Evolutionary conservation across 305 asterid genomes (phyloP).

Genomic region (Ajuga reptans): DNA sequence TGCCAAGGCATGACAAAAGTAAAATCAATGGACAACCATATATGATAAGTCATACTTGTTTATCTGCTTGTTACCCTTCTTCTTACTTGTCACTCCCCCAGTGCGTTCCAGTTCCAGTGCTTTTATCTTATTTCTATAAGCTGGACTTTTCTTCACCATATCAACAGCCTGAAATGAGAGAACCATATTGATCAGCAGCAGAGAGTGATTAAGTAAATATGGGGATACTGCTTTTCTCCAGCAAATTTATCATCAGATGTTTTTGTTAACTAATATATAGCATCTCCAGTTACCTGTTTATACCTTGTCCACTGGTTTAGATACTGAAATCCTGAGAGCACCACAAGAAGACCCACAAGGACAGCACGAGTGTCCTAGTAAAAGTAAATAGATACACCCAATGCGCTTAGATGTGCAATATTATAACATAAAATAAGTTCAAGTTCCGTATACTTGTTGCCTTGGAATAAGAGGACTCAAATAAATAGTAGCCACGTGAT

Average conservation of each 20-base stretch:
- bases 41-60: conserved; percentile 49
- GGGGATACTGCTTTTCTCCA: conserved; percentile 7
- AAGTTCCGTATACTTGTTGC: background rate
- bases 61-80: conserved; percentile 67
- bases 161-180: conserved; percentile 67
- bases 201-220: conserved; percentile 12
- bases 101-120: conserved; percentile 89
- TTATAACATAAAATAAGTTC: background rate
- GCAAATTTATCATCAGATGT: conserved; percentile 1
- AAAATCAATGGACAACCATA: conserved; percentile 13
- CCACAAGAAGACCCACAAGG: conserved; percentile 79
- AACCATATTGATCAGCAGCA: conserved; percentile 17
- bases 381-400: conserved; percentile 19
- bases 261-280: background rate
- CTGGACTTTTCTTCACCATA: conserved; percentile 93
- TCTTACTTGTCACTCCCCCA: conserved; percentile 71
- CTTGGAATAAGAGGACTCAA: conserved; percentile 1
- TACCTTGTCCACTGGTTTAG: conserved; percentile 89
- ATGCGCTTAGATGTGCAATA: conserved; percentile 7
- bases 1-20: conserved; percentile 6
- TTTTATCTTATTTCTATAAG: conserved; percentile 81
- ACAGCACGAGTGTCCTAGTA: conserved; percentile 91
- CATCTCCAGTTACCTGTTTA: conserved; percentile 61
- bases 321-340: conserved; percentile 87
- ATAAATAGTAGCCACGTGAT: conserved; percentile 10